These are phyloP conservation scores for Aspergillus campestris DNA, from an alignment of 495 filamentous ascomycete species.

Conservation along the genomic window DNA sequence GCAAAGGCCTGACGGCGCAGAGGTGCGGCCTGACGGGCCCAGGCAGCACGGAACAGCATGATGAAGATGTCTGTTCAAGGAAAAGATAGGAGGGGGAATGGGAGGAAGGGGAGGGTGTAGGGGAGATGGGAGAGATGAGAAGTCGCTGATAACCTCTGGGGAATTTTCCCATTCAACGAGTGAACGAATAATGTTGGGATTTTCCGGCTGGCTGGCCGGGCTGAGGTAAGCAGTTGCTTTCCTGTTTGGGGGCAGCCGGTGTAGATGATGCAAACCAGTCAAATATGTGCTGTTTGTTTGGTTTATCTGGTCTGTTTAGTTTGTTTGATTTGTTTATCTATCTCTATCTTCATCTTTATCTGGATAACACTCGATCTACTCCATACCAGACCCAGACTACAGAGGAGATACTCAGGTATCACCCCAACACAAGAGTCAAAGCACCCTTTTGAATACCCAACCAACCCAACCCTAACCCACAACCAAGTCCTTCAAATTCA, in stretches of 20 bases:
- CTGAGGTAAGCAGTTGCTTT: slow-evolving; percentile 16
- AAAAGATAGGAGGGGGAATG: slow-evolving; percentile 3
- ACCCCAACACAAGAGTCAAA: too few species aligned
- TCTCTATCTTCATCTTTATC: neutral
- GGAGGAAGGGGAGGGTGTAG: slow-evolving; percentile 14
- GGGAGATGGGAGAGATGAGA: slow-evolving; percentile 14
- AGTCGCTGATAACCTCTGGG: slow-evolving; percentile 5
- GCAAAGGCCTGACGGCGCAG: slow-evolving; percentile 46
- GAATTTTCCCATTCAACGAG: slow-evolving; percentile 4
- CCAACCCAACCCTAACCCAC: too few species aligned
- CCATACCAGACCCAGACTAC: too few species aligned
- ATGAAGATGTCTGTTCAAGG: slow-evolving; percentile 4
- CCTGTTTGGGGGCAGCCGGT: slow-evolving; percentile 29
- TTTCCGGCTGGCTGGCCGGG: slow-evolving; percentile 19
- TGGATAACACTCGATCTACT: neutral
- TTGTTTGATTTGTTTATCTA: neutral
- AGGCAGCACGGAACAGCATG: slow-evolving; percentile 39
- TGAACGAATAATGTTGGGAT: slow-evolving; percentile 28
- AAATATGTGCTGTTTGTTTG: slow-evolving; percentile 7
- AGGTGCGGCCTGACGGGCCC: slow-evolving; percentile 40
- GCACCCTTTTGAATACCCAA: too few species aligned
- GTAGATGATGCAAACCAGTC: slow-evolving; percentile 26
- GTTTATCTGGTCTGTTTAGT: neutral
- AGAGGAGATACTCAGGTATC: too few species aligned
- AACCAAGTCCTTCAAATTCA: too few species aligned